Conservation (phyloP, 1,284 basidiomycete species). For the Boletellus deceptivus region DNA sequence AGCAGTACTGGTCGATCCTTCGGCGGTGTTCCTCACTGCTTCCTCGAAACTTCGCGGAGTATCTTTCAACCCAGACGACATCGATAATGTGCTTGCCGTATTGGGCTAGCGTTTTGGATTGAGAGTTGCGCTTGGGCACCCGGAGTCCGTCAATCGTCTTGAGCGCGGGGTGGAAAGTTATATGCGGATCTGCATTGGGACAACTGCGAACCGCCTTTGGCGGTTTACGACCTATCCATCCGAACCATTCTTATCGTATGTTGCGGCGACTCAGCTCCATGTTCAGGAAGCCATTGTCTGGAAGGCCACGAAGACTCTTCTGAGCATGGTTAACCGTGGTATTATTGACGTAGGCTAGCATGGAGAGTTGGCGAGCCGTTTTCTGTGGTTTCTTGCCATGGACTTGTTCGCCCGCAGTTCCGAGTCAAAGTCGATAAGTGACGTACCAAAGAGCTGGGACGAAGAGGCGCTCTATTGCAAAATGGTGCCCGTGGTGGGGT, state of each 20-base stretch:
- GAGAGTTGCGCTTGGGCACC: conserved; percentile 6
- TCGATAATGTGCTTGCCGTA: neutral
- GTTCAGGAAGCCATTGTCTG: neutral
- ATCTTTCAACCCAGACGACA: neutral
- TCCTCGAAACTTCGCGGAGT: neutral
- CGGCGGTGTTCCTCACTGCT: neutral
- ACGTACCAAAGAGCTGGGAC: neutral
- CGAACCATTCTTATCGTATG: conserved; percentile 11
- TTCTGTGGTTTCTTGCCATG: conserved; percentile 15
- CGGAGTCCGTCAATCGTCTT: neutral
- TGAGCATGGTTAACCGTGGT: neutral
- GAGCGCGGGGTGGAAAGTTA: conserved; percentile 10
- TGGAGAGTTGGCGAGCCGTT: conserved; percentile 4
- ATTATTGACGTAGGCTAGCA: conserved; percentile 12
- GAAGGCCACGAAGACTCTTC: neutral
- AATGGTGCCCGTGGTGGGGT: conserved; percentile 7
- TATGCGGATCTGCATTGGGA: conserved; percentile 4
- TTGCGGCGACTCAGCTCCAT: conserved; percentile 5
- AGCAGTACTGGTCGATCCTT: neutral
- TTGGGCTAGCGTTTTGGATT: conserved; percentile 12
- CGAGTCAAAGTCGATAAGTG: neutral
- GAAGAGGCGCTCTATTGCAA: conserved; percentile 3
- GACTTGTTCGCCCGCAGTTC: conserved; percentile 6
- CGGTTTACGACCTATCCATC: conserved; percentile 10
- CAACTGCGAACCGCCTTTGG: conserved; percentile 3